Conservation (phyloP, 2,329 filamentous ascomycete species). For the Apiospora koreana region DNA sequence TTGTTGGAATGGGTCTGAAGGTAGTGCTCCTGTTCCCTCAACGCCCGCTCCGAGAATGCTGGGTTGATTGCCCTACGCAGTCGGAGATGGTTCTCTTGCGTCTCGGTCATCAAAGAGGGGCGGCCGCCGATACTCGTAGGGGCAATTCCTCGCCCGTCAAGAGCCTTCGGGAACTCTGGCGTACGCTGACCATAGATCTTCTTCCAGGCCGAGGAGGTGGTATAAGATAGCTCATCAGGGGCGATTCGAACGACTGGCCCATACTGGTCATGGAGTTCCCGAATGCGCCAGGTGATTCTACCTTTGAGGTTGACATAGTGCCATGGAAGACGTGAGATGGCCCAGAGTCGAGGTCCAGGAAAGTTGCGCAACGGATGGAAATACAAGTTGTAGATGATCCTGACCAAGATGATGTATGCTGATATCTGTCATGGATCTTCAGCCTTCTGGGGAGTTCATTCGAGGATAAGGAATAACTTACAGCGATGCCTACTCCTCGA, state of each 20-base stretch:
- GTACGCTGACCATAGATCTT: constrained; percentile 29
- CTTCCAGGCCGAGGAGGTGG: constrained; percentile 34
- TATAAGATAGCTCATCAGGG: constrained; percentile 38
- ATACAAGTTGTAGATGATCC: constrained; percentile 21
- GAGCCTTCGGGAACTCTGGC: neutral
- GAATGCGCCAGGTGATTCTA: constrained; percentile 18
- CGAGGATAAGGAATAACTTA: neutral
- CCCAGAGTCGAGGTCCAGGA: constrained; percentile 23
- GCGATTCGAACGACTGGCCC: constrained; percentile 41
- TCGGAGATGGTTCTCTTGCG: constrained; percentile 29
- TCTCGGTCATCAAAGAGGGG: constrained; percentile 26
- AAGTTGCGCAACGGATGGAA: constrained; percentile 26
- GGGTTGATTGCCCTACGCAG: constrained; percentile 33
- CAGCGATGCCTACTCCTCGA: neutral
- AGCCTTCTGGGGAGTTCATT: neutral
- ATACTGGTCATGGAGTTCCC: constrained; percentile 34
- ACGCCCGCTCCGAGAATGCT: constrained; percentile 36
- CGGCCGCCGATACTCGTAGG: constrained; percentile 31
- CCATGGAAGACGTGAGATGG: constrained; percentile 14
- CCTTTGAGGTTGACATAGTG: constrained; percentile 16
- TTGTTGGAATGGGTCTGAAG: constrained; percentile 22
- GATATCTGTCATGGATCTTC: neutral
- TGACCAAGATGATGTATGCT: neutral
- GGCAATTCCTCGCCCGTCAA: constrained; percentile 21
- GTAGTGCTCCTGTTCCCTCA: constrained; percentile 31